Conservation (phyloP, 495 filamentous ascomycete genomes). For the Cetradonia linearis region DNA sequence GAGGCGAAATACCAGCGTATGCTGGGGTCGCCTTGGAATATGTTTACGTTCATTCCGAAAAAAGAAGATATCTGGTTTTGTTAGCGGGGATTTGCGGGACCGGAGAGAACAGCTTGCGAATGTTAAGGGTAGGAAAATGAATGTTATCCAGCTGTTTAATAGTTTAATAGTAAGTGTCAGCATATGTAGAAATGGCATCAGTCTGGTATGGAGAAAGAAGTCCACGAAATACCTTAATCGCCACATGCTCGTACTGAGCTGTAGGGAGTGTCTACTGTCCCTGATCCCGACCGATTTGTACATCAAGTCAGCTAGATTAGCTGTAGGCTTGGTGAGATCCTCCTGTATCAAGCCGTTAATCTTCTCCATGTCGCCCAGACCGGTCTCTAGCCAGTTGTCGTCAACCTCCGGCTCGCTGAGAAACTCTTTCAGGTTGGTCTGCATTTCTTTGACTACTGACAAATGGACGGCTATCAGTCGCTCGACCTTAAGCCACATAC, state of each 20-base stretch:
- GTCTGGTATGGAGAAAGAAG: not conserved
- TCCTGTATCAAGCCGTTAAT: conserved; percentile 17
- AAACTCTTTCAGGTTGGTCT: conserved; percentile 30
- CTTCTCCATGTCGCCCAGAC: conserved; percentile 23
- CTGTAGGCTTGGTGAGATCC: conserved; percentile 19
- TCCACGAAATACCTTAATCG: conserved; percentile 18
- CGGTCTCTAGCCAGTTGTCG: conserved; percentile 22
- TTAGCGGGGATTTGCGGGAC: not conserved
- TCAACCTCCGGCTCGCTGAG: conserved; percentile 25
- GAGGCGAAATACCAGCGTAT: conserved; percentile 45
- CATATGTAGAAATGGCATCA: not conserved
- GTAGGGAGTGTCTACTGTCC: conserved; percentile 41
- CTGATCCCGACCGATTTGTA: conserved; percentile 47
- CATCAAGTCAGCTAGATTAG: conserved; percentile 35
- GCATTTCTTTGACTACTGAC: conserved; percentile 40
- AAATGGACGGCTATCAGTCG: conserved; percentile 42
- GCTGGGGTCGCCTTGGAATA: conserved; percentile 27
- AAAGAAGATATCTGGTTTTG: not conserved
- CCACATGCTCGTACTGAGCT: conserved; percentile 37
- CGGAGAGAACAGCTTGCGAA: conserved; percentile 40
- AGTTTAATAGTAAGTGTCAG: not conserved
- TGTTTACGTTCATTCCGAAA: conserved; percentile 39
- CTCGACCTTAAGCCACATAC: conserved; percentile 44
- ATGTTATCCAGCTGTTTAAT: conserved; percentile 39
- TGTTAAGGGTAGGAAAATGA: conserved; percentile 46